Percentiles rank a stretch among this genome's conserved stretches.
These are phyloP conservation scores for Populus ilicifolia DNA, from an alignment of 345 rosid species.

Conservation along the genomic window DNA sequence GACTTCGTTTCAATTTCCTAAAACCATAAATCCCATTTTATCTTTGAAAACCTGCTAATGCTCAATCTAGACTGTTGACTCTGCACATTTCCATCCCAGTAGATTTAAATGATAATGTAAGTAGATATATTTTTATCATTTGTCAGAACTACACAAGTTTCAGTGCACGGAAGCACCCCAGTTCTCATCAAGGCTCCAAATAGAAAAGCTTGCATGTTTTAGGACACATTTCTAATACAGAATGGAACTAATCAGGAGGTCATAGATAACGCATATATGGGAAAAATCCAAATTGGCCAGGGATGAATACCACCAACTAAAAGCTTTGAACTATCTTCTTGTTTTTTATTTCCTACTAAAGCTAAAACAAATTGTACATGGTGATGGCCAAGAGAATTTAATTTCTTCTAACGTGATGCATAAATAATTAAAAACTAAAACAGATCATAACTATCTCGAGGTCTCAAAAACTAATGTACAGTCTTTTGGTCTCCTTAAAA, in stretches of 20 bases:
- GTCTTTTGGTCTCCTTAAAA: too few relatives aligned
- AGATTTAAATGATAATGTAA: not conserved
- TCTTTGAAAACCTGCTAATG: too few relatives aligned
- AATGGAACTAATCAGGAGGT: not conserved
- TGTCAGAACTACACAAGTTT: not conserved
- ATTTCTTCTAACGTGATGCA: not conserved
- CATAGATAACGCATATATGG: not conserved
- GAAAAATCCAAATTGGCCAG: not conserved
- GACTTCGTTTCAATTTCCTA: not conserved
- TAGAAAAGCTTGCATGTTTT: not conserved
- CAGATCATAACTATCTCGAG: too few relatives aligned
- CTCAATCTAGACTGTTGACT: not conserved
- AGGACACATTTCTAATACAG: not conserved
- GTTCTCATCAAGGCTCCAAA: not conserved
- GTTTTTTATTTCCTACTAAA: not conserved
- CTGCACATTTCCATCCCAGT: not conserved
- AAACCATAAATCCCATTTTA: not conserved
- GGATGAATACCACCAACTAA: not conserved
- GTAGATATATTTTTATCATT: too few relatives aligned
- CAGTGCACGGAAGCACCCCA: not conserved
- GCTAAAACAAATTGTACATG: not conserved
- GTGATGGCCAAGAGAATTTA: not conserved
- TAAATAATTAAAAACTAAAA: too few relatives aligned
- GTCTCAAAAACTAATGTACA: too few relatives aligned
- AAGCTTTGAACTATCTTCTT: not conserved